phyloP scores from a whole-genome alignment of 2,329 filamentous ascomycete species.

The Talaromyces atroroseus region DNA sequence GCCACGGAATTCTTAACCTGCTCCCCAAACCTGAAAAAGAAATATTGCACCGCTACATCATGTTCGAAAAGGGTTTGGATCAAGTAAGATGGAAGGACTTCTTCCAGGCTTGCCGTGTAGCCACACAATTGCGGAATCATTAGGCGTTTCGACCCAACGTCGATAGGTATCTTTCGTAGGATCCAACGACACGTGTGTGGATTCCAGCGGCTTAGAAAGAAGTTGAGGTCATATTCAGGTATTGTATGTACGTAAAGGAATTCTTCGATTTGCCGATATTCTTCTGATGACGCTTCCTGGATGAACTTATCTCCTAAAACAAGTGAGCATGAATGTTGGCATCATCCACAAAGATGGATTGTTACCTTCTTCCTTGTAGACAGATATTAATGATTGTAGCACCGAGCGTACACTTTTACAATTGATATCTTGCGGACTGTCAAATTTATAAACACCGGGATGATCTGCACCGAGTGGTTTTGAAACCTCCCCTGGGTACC shows the following conservation, averaged over 20 bases:
- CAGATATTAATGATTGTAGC: slow-evolving; percentile 7
- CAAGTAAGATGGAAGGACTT: background rate
- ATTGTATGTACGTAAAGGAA: slow-evolving; percentile 16
- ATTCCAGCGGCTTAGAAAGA: slow-evolving; percentile 12
- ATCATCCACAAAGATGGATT: background rate
- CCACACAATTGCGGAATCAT: background rate
- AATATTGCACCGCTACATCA: background rate
- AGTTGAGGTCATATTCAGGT: slow-evolving; percentile 16
- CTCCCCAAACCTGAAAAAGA: slow-evolving; percentile 11
- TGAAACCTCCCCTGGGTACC: slow-evolving; percentile 38
- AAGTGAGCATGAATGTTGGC: too few species aligned
- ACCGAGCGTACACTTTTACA: slow-evolving; percentile 27
- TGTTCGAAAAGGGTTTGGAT: background rate
- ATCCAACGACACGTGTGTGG: slow-evolving; percentile 21
- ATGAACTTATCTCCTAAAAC: too few species aligned
- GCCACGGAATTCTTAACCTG: slow-evolving; percentile 8
- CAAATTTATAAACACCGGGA: slow-evolving; percentile 40
- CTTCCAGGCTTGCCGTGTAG: background rate
- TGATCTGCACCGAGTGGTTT: slow-evolving; percentile 39
- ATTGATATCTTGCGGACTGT: slow-evolving; percentile 30
- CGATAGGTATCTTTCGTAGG: background rate
- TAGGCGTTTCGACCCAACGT: background rate
- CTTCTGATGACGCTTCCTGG: slow-evolving; percentile 2
- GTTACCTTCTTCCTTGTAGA: slow-evolving; percentile 12
- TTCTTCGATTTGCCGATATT: slow-evolving; percentile 10